phyloP scores from a whole-genome alignment of 805 yeast species.

The Candida montana region DNA sequence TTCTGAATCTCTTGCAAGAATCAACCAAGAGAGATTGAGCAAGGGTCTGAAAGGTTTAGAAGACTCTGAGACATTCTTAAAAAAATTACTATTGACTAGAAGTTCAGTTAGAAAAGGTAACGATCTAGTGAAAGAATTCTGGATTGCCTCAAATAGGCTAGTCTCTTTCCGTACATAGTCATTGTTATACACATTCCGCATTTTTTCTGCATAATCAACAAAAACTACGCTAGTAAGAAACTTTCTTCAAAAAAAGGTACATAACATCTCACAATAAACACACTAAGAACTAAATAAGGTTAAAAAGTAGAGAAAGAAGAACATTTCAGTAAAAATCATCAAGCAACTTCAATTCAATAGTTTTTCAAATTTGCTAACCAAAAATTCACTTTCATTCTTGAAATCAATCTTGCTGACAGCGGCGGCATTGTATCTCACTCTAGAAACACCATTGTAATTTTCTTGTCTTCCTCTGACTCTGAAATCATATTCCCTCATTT shows the following conservation, averaged over 20 bases:
- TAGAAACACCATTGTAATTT: slow-evolving; percentile 68
- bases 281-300: neutral
- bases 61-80: slow-evolving; percentile 41
- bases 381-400: slow-evolving; percentile 53
- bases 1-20: slow-evolving; percentile 22
- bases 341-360: slow-evolving; percentile 11
- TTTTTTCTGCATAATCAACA: neutral
- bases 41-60: slow-evolving; percentile 24
- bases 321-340: neutral
- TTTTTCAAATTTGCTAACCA: slow-evolving; percentile 34
- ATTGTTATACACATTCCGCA: neutral
- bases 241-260: too few relatives aligned
- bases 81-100: slow-evolving; percentile 54
- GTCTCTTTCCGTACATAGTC: slow-evolving; percentile 21
- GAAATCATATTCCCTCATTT: slow-evolving; percentile 68
- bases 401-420: slow-evolving; percentile 49
- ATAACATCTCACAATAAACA: too few relatives aligned
- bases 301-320: neutral
- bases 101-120: slow-evolving; percentile 55
- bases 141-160: slow-evolving; percentile 58
- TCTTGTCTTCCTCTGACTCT: slow-evolving; percentile 81
- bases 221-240: too few relatives aligned
- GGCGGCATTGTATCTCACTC: slow-evolving; percentile 70
- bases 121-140: slow-evolving; percentile 53
- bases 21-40: slow-evolving; percentile 25